phyloP scores from a whole-genome alignment of 164 flowering plant species.

The Houttuynia cordata region DNA sequence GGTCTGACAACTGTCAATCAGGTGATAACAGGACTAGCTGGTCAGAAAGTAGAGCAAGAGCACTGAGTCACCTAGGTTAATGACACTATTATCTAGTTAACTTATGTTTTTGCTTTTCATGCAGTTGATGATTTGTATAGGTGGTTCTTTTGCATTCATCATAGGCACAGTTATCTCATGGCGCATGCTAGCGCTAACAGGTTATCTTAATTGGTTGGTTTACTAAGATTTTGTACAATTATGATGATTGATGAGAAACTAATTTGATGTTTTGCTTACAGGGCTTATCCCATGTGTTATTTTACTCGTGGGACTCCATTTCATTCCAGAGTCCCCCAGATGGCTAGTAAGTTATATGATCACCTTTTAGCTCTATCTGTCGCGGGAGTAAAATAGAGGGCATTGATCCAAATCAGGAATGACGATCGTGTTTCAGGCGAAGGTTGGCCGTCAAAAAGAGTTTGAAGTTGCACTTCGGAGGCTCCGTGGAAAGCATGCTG shows the following conservation, averaged over 20 bases:
- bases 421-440: slow-evolving; percentile 41
- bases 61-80: too few species aligned
- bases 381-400: not conserved
- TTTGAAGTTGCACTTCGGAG: slow-evolving; percentile 48
- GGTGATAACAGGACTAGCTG: slow-evolving; percentile 20
- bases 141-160: slow-evolving; percentile 44
- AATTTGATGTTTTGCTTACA: slow-evolving; percentile 19
- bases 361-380: not conserved
- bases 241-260: not conserved
- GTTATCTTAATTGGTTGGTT: slow-evolving; percentile 15
- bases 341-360: slow-evolving; percentile 72
- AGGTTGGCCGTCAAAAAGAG: slow-evolving; percentile 45
- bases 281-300: slow-evolving; percentile 61
- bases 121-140: slow-evolving; percentile 68
- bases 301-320: slow-evolving; percentile 48
- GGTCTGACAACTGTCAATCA: slow-evolving; percentile 72
- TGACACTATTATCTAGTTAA: too few species aligned
- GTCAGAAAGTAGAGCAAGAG: not conserved
- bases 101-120: slow-evolving; percentile 6
- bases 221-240: not conserved
- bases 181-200: slow-evolving; percentile 60
- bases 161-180: slow-evolving; percentile 51
- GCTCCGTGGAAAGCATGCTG: slow-evolving; percentile 69
- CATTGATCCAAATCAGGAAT: not conserved
- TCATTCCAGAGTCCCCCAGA: slow-evolving; percentile 84